Conservation (phyloP, 352 stramenopile genomes). For the Globisporangium spinosum region DNA sequence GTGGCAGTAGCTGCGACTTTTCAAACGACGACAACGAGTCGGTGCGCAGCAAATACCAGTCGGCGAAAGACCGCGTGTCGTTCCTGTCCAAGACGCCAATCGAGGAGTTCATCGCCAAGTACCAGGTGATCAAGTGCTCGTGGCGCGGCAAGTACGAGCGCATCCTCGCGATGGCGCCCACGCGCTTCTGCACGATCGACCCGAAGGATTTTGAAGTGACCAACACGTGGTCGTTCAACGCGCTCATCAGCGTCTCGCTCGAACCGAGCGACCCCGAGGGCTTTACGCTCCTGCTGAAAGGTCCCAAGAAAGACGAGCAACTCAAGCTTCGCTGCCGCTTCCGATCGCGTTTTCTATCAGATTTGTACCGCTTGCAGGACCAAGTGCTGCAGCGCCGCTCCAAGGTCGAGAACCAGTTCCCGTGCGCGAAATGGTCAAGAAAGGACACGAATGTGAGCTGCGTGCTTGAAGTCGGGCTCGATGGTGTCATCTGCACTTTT, state of each 20-base stretch:
- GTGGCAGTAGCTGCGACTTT: background rate
- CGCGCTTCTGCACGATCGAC: constrained; percentile 84
- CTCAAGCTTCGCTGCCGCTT: constrained; percentile 79
- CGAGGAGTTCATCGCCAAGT: constrained; percentile 82
- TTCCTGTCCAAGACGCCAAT: constrained; percentile 48
- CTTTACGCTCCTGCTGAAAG: constrained; percentile 64
- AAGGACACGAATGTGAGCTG: constrained; percentile 42
- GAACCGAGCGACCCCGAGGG: constrained; percentile 52
- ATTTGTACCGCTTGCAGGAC: constrained; percentile 71
- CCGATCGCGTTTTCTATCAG: constrained; percentile 67
- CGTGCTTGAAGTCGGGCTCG: constrained; percentile 51
- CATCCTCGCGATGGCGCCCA: constrained; percentile 75
- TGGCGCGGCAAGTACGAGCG: constrained; percentile 87
- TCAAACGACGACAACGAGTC: constrained; percentile 17
- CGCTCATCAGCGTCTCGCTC: constrained; percentile 52
- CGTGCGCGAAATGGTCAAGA: constrained; percentile 65
- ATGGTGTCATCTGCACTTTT: constrained; percentile 46
- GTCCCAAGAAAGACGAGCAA: constrained; percentile 81
- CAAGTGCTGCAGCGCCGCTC: constrained; percentile 36
- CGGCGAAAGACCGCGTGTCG: constrained; percentile 28
- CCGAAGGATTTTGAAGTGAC: constrained; percentile 85
- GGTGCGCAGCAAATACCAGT: constrained; percentile 16
- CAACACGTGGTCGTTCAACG: constrained; percentile 77
- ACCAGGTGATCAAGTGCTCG: constrained; percentile 79
- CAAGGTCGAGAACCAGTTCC: constrained; percentile 35